A percentile compares a stretch with the other conserved stretches of the same genome.
phyloP scores from a whole-genome alignment of 306 rosid genomes.

The Dicorynia guianensis region DNA sequence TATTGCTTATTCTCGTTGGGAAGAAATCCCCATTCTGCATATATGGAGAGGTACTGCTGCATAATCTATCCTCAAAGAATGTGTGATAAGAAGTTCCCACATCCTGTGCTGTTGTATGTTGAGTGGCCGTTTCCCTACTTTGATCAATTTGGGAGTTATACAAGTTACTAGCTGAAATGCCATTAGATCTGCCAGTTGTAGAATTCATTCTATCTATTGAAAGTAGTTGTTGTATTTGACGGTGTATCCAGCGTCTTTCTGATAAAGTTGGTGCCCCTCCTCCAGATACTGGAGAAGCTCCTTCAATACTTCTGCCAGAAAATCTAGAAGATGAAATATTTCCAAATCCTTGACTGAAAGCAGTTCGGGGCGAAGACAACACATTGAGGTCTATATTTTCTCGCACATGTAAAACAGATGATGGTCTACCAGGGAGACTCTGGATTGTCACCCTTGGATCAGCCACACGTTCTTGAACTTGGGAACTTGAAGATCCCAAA shows the following conservation, averaged over 20 bases:
- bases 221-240: constrained; percentile 76
- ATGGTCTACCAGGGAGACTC: constrained; percentile 56
- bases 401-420: constrained; percentile 48
- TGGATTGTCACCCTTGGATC: constrained; percentile 62
- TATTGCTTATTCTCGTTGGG: constrained; percentile 51
- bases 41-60: constrained; percentile 54
- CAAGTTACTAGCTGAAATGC: constrained; percentile 50
- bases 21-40: constrained; percentile 53
- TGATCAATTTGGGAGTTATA: constrained; percentile 60
- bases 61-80: constrained; percentile 71
- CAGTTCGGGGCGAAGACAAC: constrained; percentile 64
- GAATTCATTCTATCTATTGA: constrained; percentile 59
- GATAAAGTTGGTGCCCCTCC: constrained; percentile 85
- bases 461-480: constrained; percentile 57
- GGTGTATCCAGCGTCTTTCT: constrained; percentile 80
- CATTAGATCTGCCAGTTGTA: constrained; percentile 56
- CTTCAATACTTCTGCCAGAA: constrained; percentile 59
- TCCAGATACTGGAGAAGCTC: constrained; percentile 71
- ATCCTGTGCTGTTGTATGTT: constrained; percentile 53
- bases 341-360: constrained; percentile 64
- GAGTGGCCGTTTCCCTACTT: constrained; percentile 57
- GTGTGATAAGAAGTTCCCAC: constrained; percentile 60
- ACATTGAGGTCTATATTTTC: constrained; percentile 84
- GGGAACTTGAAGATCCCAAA: constrained; percentile 79
- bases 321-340: constrained; percentile 70